Base-by-base conservation (phyloP, 345 rosid genomes). In the Linum usitatissimum region DNA sequence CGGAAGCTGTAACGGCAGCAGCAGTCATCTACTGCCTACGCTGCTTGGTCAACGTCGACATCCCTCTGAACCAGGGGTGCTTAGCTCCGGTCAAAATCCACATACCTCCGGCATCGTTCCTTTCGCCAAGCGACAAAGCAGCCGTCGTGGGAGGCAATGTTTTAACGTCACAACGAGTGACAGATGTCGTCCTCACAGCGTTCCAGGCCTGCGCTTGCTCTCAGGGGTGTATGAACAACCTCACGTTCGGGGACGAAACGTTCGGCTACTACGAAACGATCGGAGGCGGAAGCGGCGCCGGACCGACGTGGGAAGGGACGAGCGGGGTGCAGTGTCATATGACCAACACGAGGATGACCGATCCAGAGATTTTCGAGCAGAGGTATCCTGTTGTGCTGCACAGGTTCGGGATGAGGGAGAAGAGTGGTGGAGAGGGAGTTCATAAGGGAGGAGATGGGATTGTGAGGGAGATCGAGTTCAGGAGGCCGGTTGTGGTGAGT, bases 71-170 rank as follows among this genome's bases (percentile, higher is more conserved):
- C 64, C 99, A 93, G 70, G 99, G 99, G 56, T 93, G 99, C 66
- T 70, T 93, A 76, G 91, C 87, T 55, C 97, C 99, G 3, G 97
- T 90, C 59, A 80, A 70, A 70, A 90, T 87, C 66, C 80, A 64
- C 61, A 79, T 93, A 61, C 97, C 98, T 4, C 59, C 68, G 45
- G 91, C 94, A 73, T 90, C 94, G 17, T 82, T 93, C 71, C 89
- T 93, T 19, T 93, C 97, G 61, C 99, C 99, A 6, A 84, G 91
- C 14, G 99, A 93, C 64, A 86, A 79, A 69, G 90, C 97, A 55
- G 99, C 99, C 38, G 97, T 93, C 3, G 99, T 93, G 42, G 99
- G 99, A 65, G 99, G 99, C 18, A 93, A 93, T 53, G 99, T 93
- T 64, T 80, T 93, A 56, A 90, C 99, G 4, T 87, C 96, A 31